phyloP scores from a whole-genome alignment of 371 early-diverging fungal genomes.

The Dentiscutata heterogama region DNA sequence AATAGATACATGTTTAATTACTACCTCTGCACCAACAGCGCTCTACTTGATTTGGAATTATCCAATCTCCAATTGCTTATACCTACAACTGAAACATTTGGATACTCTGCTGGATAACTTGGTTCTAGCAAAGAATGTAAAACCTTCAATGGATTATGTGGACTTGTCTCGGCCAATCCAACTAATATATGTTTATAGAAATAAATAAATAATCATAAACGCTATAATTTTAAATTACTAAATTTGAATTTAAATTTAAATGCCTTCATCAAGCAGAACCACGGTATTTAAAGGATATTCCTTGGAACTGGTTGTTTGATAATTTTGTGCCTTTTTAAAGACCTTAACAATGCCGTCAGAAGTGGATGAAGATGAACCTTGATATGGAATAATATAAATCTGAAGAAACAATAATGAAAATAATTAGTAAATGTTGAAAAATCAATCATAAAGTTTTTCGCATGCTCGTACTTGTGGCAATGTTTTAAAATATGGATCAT shows the following conservation, averaged over 20 bases:
- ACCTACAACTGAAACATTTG: constrained; percentile 40
- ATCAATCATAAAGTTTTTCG: neutral
- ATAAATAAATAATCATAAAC: neutral
- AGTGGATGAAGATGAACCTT: constrained; percentile 43
- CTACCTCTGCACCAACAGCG: constrained; percentile 35
- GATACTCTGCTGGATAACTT: constrained; percentile 41
- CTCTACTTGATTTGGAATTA: constrained; percentile 31
- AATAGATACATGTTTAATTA: too few species aligned
- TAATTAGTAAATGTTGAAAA: neutral
- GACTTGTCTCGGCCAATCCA: constrained; percentile 40
- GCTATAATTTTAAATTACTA: neutral
- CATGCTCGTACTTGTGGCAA: constrained; percentile 31
- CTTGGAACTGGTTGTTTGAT: constrained; percentile 29
- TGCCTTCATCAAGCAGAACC: constrained; percentile 42
- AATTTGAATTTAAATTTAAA: neutral
- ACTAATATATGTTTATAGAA: neutral
- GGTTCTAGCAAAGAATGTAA: constrained; percentile 43
- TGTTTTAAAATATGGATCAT: constrained; percentile 34
- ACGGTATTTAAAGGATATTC: constrained; percentile 25
- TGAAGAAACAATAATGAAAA: neutral
- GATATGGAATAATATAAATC: constrained; percentile 40
- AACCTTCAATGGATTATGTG: constrained; percentile 43
- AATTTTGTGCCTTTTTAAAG: constrained; percentile 41
- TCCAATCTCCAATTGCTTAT: constrained; percentile 45
- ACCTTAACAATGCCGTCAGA: constrained; percentile 43